Conservation (phyloP, 345 rosid species). For the Alliaria petiolata region DNA sequence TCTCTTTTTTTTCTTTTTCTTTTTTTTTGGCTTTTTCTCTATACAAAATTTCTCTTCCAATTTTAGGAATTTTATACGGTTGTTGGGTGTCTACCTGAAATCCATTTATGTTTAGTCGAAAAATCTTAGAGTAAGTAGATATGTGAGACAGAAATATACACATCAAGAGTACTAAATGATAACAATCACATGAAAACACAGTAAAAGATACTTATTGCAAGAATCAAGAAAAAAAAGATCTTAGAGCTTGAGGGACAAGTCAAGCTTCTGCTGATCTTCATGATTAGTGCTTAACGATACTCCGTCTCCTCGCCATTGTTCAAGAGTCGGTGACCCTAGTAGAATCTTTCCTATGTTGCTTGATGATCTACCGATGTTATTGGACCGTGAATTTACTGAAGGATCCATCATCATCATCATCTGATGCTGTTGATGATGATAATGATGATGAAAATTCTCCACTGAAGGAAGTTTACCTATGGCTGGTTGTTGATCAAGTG, state of each 20-base stretch:
- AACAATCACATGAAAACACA: slow-evolving; percentile 3
- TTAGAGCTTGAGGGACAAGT: slow-evolving; percentile 71
- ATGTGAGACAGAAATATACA: slow-evolving; percentile 23
- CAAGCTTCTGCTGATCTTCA: slow-evolving; percentile 56
- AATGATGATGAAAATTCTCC: slow-evolving; percentile 31
- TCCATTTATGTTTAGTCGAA: slow-evolving; percentile 1
- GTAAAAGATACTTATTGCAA: neutral
- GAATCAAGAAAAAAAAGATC: slow-evolving; percentile 1
- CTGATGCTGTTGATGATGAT: slow-evolving; percentile 3
- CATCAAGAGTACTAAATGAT: slow-evolving; percentile 19
- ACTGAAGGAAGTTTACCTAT: slow-evolving; percentile 41
- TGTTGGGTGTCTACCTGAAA: slow-evolving; percentile 23
- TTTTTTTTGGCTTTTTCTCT: neutral
- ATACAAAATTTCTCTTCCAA: neutral
- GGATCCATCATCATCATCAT: slow-evolving; percentile 25
- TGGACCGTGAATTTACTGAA: neutral
- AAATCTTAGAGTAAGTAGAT: neutral
- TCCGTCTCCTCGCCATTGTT: slow-evolving; percentile 35
- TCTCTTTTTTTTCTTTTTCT: neutral
- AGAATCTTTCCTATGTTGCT: slow-evolving; percentile 31
- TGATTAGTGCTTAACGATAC: slow-evolving; percentile 32
- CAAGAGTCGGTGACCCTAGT: slow-evolving; percentile 31
- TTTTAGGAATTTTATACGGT: slow-evolving; percentile 11
- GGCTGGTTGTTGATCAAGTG: slow-evolving; percentile 55
- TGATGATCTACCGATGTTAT: slow-evolving; percentile 31